Conservation (phyloP, 208 protist genomes). For the Trichomonas gallinae region DNA sequence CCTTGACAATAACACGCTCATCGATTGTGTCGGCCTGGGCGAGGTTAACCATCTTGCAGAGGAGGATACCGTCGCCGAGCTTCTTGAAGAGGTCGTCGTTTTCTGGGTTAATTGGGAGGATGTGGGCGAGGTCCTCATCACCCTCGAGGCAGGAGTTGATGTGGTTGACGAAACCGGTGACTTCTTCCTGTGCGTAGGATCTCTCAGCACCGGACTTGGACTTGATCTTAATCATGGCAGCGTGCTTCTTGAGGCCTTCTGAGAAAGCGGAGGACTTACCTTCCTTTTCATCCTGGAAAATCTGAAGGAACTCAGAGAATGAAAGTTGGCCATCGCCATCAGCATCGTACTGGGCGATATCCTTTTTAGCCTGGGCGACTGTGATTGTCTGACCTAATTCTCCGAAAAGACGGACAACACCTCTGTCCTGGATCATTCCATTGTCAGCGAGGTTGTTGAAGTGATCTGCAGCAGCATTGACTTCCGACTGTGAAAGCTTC, state of each 20-base stretch:
- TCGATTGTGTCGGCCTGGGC: conserved; percentile 38
- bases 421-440: background rate
- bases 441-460: background rate
- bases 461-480: background rate
- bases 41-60: conserved; percentile 42
- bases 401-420: background rate
- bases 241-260: background rate
- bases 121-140: conserved; percentile 30
- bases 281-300: background rate
- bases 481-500: background rate
- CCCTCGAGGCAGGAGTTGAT: conserved; percentile 33
- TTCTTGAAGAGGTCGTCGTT: conserved; percentile 21
- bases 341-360: background rate
- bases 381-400: background rate
- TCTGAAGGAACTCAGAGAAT: background rate
- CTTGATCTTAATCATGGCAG: background rate
- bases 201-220: conserved; percentile 23
- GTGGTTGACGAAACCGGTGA: conserved; percentile 35
- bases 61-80: conserved; percentile 37
- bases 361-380: background rate
- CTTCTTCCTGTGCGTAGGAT: conserved; percentile 39
- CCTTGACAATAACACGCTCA: conserved; percentile 38
- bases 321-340: background rate
- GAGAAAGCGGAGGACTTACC: background rate
- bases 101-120: conserved; percentile 28